Evolutionary conservation across 805 yeast species (phyloP).

Genomic region (Gaillardinia entomophila): DNA sequence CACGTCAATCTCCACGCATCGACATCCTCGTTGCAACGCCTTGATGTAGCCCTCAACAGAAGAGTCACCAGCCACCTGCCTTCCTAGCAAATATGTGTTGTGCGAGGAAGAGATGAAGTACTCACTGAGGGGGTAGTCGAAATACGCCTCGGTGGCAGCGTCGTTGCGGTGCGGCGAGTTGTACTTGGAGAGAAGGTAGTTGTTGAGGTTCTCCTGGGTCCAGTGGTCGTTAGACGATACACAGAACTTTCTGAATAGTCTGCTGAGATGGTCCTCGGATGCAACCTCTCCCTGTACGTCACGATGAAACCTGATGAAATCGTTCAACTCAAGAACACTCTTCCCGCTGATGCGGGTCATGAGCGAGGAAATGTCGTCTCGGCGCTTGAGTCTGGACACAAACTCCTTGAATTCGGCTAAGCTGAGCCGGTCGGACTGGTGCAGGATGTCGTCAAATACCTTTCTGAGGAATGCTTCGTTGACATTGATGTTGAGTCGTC

Average conservation of each 20-base stretch:
- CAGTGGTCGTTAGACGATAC: conserved; percentile 11
- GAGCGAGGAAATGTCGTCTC: conserved; percentile 51
- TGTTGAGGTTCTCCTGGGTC: conserved; percentile 25
- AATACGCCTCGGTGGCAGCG: conserved; percentile 14
- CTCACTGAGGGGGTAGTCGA: conserved; percentile 62
- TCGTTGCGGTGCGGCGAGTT: conserved; percentile 13
- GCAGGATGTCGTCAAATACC: conserved; percentile 45
- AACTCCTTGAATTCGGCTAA: conserved; percentile 73
- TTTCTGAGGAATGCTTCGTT: conserved; percentile 43
- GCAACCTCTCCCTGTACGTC: conserved; percentile 43
- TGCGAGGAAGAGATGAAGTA: conserved; percentile 92
- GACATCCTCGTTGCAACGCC: conserved; percentile 85
- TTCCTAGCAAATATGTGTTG: conserved; percentile 84
- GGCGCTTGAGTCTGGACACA: conserved; percentile 58
- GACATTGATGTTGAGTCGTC: conserved; percentile 67
- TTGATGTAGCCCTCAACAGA: conserved; percentile 86
- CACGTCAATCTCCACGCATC: conserved; percentile 91
- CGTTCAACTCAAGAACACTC: too few species aligned
- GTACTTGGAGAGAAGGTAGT: conserved; percentile 27
- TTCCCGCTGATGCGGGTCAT: too few species aligned
- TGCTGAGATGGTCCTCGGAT: conserved; percentile 18
- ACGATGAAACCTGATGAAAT: conserved; percentile 35
- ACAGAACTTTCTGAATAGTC: conserved; percentile 22
- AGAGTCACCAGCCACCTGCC: conserved; percentile 82
- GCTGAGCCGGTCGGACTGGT: conserved; percentile 40